Percentiles rank a stretch among this genome's conserved stretches.
These are phyloP conservation scores for Penicillium bovifimosum DNA, from an alignment of 495 filamentous ascomycete genomes.

Conservation along the genomic window DNA sequence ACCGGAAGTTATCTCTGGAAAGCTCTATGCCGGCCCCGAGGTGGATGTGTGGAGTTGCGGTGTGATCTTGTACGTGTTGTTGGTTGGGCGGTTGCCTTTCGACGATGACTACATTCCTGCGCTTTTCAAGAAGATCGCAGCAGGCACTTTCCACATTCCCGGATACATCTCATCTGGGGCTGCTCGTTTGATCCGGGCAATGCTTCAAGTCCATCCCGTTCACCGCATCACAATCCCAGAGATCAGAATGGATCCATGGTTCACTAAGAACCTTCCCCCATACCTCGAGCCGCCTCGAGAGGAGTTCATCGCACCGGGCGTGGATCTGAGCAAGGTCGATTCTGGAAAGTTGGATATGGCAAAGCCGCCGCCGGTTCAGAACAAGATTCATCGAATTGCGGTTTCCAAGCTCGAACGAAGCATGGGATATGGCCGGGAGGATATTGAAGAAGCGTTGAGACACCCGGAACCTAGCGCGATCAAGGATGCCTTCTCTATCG, in stretches of 20 bases:
- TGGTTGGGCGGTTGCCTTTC: slow-evolving; percentile 88
- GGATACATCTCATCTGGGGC: slow-evolving; percentile 82
- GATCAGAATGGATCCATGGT: slow-evolving; percentile 94
- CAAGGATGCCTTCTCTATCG: slow-evolving; percentile 97
- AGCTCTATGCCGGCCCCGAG: slow-evolving; percentile 94
- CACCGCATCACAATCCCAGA: slow-evolving; percentile 90
- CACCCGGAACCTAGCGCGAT: slow-evolving; percentile 93
- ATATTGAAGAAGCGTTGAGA: slow-evolving; percentile 88
- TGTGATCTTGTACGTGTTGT: slow-evolving; percentile 92
- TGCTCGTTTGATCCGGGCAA: slow-evolving; percentile 77
- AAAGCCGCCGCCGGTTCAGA: slow-evolving; percentile 69
- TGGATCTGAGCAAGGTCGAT: slow-evolving; percentile 83
- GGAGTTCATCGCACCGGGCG: slow-evolving; percentile 88
- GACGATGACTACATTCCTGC: slow-evolving; percentile 94
- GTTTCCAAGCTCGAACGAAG: slow-evolving; percentile 93
- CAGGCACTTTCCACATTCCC: slow-evolving; percentile 83
- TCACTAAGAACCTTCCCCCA: slow-evolving; percentile 72
- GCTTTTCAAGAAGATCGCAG: slow-evolving; percentile 82
- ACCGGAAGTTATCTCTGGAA: slow-evolving; percentile 95
- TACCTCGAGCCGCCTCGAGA: slow-evolving; percentile 89
- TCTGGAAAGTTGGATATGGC: slow-evolving; percentile 69
- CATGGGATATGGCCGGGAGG: slow-evolving; percentile 93
- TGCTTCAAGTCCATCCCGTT: slow-evolving; percentile 92
- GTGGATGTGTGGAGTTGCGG: slow-evolving; percentile 99
- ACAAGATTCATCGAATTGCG: slow-evolving; percentile 85